Evolutionary conservation across 78 protist genomes (phyloP).

Genomic region (Thecamonas trahens): DNA sequence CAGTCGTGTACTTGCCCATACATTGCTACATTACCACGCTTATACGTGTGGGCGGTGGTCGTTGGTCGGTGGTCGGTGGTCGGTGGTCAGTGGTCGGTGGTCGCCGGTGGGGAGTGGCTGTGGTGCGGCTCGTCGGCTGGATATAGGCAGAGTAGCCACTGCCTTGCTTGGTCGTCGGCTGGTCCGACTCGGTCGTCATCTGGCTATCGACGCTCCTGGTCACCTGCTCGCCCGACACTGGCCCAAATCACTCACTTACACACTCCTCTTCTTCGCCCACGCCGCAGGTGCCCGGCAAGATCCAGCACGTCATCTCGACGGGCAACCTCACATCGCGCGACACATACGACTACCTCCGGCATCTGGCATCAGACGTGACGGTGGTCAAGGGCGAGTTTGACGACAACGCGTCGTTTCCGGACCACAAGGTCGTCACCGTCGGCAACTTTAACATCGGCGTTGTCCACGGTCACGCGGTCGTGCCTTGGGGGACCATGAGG

Average conservation of each 20-base stretch:
- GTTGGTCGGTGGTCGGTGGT: too few relatives aligned
- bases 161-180: too few relatives aligned
- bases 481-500: constrained; percentile 90
- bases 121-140: too few relatives aligned
- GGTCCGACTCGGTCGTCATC: not conserved
- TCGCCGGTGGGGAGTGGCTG: too few relatives aligned
- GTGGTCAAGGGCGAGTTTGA: constrained; percentile 89
- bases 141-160: not conserved
- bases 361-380: constrained; percentile 87
- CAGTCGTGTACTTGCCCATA: too few relatives aligned
- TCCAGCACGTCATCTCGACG: constrained; percentile 91
- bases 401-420: constrained; percentile 64
- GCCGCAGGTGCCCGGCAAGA: constrained; percentile 88
- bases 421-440: constrained; percentile 69
- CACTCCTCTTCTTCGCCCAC: not conserved
- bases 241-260: too few relatives aligned
- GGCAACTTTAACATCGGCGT: constrained; percentile 93
- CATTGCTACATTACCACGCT: too few relatives aligned
- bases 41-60: too few relatives aligned
- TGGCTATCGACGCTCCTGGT: too few relatives aligned
- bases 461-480: constrained; percentile 96
- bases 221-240: not conserved
- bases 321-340: constrained; percentile 83
- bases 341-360: constrained; percentile 71
- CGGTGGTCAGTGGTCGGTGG: too few relatives aligned